Percentiles rank a stretch among this genome's conserved stretches.
phyloP scores from a whole-genome alignment of 352 stramenopile genomes.

The Phytophthora idaei region DNA sequence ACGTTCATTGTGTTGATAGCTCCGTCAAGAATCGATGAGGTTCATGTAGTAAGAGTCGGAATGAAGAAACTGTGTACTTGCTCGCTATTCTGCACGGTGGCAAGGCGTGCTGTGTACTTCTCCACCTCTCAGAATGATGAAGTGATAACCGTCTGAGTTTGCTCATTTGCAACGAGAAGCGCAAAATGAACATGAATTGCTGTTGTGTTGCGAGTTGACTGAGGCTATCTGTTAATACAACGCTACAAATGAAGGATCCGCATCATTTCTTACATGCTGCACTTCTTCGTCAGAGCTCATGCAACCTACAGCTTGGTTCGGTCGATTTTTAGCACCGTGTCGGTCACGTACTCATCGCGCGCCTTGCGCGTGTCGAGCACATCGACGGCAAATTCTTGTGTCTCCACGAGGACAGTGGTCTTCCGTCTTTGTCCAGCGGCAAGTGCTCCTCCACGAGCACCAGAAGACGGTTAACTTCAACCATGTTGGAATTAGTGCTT shows the following conservation, averaged over 20 bases:
- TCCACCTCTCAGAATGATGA: neutral
- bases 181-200: conserved; percentile 1
- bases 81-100: neutral
- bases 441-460: neutral
- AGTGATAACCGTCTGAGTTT: neutral
- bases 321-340: neutral
- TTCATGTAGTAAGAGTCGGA: neutral
- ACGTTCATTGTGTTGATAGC: neutral
- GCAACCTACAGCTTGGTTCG: neutral
- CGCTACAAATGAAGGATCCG: neutral
- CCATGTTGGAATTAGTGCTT: no score
- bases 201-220: neutral
- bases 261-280: neutral
- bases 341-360: neutral
- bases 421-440: neutral
- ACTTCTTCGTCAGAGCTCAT: neutral
- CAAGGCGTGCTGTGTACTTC: neutral
- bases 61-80: neutral
- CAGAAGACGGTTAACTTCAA: neutral
- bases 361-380: neutral
- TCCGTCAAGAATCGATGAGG: neutral
- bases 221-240: neutral
- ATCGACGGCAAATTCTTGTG: neutral
- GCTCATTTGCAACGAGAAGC: neutral
- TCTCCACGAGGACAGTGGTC: neutral